A percentile compares a stretch with the other conserved stretches of the same genome.
phyloP scores from a whole-genome alignment of 2,329 filamentous ascomycete species.

The Exophiala viscosa region DNA sequence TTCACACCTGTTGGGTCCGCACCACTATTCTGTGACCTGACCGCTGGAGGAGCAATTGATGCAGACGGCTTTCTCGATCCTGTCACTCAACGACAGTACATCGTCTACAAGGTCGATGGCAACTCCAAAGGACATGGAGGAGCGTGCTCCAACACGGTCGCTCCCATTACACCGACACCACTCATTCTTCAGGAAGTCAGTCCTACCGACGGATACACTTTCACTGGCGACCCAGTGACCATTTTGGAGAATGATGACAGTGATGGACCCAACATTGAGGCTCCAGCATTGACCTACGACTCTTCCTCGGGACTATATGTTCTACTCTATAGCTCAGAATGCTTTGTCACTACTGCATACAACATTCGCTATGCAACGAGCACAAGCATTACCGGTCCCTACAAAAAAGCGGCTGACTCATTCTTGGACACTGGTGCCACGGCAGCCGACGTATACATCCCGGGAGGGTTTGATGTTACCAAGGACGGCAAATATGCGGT shows the following conservation, averaged over 20 bases:
- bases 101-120: slow-evolving; percentile 66
- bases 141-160: slow-evolving; percentile 44
- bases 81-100: slow-evolving; percentile 51
- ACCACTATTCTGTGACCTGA: slow-evolving; percentile 52
- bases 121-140: slow-evolving; percentile 52
- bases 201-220: slow-evolving; percentile 48
- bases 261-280: slow-evolving; percentile 61
- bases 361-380: slow-evolving; percentile 53
- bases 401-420: slow-evolving; percentile 34
- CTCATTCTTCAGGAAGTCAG: slow-evolving; percentile 40
- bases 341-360: slow-evolving; percentile 51
- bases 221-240: slow-evolving; percentile 50
- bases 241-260: slow-evolving; percentile 60
- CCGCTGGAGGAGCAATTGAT: slow-evolving; percentile 60
- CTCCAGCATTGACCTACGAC: slow-evolving; percentile 50
- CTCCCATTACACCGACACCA: slow-evolving; percentile 35
- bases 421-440: slow-evolving; percentile 15
- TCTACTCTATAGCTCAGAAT: slow-evolving; percentile 53
- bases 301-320: slow-evolving; percentile 46
- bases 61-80: slow-evolving; percentile 56
- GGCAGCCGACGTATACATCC: slow-evolving; percentile 25
- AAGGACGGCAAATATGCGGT: slow-evolving; percentile 19
- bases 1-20: slow-evolving; percentile 44
- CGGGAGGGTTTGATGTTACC: slow-evolving; percentile 27
- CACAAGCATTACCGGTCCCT: slow-evolving; percentile 51